Percentiles rank a stretch among this genome's conserved stretches.
phyloP scores from a whole-genome alignment of 208 protist genomes.

The Blastocrithidia nonstop region DNA sequence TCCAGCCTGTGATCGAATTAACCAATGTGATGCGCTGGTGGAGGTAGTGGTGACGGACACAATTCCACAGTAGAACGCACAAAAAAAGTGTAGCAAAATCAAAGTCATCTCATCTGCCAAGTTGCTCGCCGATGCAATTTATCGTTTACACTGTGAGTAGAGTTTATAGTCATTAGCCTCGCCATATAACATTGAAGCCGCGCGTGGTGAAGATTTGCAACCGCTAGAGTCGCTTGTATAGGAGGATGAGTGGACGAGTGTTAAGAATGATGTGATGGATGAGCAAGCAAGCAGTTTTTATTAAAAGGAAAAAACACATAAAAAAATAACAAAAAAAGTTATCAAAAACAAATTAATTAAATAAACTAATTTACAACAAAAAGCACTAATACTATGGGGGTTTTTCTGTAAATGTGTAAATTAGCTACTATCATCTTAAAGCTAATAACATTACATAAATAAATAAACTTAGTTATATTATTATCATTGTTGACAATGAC shows the following conservation, averaged over 20 bases:
- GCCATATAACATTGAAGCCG: background rate
- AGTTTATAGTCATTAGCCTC: conserved; percentile 47
- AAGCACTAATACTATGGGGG: no score
- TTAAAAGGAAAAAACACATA: no score
- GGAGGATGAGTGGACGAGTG: conserved; percentile 47
- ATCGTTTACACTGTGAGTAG: conserved; percentile 75
- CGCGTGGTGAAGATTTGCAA: conserved; percentile 47
- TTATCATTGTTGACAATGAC: no score
- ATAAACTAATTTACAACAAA: no score
- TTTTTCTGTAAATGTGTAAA: no score
- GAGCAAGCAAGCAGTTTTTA: no score
- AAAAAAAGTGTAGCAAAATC: conserved; percentile 60
- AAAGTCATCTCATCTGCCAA: conserved; percentile 78
- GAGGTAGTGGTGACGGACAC: conserved; percentile 89
- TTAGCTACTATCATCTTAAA: background rate
- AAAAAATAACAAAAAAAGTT: no score
- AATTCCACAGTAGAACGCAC: conserved; percentile 65
- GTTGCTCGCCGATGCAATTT: conserved; percentile 77
- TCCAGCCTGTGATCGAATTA: conserved; percentile 85
- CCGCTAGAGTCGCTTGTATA: conserved; percentile 70
- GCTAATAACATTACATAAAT: no score
- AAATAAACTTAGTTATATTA: no score
- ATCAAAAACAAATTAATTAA: no score
- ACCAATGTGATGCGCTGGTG: conserved; percentile 67
- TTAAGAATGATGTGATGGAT: conserved; percentile 3